Base-by-base conservation (phyloP, 2,329 filamentous ascomycete genomes). In the Exophiala sideris region DNA sequence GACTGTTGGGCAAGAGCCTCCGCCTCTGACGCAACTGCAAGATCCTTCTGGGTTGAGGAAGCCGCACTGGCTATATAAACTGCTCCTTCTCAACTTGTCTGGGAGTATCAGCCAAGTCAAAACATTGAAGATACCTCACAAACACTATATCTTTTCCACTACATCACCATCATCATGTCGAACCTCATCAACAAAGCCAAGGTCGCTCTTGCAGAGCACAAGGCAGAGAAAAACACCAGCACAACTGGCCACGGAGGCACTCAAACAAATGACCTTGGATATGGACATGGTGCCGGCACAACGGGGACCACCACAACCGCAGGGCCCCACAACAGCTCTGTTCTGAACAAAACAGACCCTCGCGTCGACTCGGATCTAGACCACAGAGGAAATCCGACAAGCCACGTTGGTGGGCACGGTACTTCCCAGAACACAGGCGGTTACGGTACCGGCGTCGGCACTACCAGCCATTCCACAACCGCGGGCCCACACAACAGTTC, bases 131-230 rank as follows among this genome's bases (percentile, higher is more conserved):
- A 42, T 16, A 18, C 35, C 32, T 39, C 14, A 46, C 40, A 36
- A 29, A 29, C 24, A 29, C 24, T 42, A 48, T 10, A 45, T 5
- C 21, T 35, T 32, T 34, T 50, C 32, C 36, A 48, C 8, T 18
- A 20, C 41, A 45, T 12, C n/a, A 45, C 14, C 35, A 39, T 14
- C 70, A 70, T 52, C 56, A 79, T 79, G 76, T 74, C 74, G 36
- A 65, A 65, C 47, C 64, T 76, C 50, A 62, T 76, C 51, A 69
- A 78, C 65, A 79, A 78, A 56, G 70, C 77, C 50, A 79, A 77
- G 65, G 71, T 78, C 38, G 73, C 65, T 58, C 56, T 79, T 21
- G 64, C 70, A 29, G 63, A 69, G 60, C 61, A 68, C 51, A 55
- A 65, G 36, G 39, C 62, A 42, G 56, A 50, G 24, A 29, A 29